Conservation (phyloP, 345 rosid genomes). For the Gossypioides kirkii region DNA sequence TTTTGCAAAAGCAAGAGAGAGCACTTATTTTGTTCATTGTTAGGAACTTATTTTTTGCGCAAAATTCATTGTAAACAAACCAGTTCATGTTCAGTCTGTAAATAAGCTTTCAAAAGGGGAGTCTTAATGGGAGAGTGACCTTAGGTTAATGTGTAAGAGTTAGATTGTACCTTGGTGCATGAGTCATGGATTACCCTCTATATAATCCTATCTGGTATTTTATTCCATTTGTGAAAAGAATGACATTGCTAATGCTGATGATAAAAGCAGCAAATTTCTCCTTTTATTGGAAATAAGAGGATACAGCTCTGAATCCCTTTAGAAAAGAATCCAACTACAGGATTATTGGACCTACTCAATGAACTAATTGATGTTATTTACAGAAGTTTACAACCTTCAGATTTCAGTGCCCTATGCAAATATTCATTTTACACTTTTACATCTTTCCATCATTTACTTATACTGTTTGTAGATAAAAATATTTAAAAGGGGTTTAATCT, state of each 20-base stretch:
- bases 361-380: background rate
- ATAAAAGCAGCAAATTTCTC: too few relatives aligned
- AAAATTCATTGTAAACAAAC: too few relatives aligned
- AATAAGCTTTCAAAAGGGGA: too few relatives aligned
- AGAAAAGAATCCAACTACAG: background rate
- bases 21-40: too few relatives aligned
- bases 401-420: background rate
- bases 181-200: too few relatives aligned
- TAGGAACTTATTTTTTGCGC: too few relatives aligned
- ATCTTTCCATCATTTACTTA: background rate
- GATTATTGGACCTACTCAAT: background rate
- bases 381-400: background rate
- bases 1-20: too few relatives aligned
- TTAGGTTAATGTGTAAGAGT: too few relatives aligned
- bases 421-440: background rate
- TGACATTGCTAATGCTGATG: background rate
- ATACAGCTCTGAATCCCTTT: background rate
- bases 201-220: background rate
- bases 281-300: background rate
- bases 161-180: too few relatives aligned
- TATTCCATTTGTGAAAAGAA: background rate
- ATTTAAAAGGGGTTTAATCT: background rate
- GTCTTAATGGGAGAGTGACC: too few relatives aligned
- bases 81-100: too few relatives aligned
- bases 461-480: background rate